Conservation (phyloP, 768 basidiomycete genomes). For the Hirschioporus abietinus region DNA sequence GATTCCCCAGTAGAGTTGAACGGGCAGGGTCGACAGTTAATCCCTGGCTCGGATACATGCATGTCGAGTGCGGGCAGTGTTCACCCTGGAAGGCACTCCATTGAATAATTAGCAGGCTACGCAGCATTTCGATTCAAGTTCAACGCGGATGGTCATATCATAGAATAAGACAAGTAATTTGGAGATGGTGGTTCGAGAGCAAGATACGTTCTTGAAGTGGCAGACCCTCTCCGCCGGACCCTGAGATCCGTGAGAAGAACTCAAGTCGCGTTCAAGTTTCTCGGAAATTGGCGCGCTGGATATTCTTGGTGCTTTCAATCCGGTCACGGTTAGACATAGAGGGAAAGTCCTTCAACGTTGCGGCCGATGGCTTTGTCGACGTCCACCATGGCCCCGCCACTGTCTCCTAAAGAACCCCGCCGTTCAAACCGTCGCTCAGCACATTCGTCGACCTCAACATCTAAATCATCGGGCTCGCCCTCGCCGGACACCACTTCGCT, state of each 20-base stretch:
- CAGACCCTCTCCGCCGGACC: too few species aligned
- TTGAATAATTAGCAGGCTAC: too few species aligned
- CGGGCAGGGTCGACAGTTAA: not conserved
- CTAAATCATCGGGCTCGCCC: slow-evolving; percentile 72
- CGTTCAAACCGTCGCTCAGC: slow-evolving; percentile 72
- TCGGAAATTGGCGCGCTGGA: not conserved
- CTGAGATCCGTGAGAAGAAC: not conserved
- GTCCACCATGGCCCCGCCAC: slow-evolving; percentile 65
- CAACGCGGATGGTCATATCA: too few species aligned
- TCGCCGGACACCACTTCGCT: slow-evolving; percentile 35
- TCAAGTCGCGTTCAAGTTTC: too few species aligned
- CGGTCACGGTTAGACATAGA: not conserved
- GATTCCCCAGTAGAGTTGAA: not conserved
- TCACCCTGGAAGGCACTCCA: not conserved
- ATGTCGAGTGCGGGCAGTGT: not conserved
- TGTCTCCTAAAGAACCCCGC: slow-evolving; percentile 71
- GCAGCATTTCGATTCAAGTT: too few species aligned
- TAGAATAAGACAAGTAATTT: not conserved
- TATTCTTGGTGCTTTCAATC: not conserved
- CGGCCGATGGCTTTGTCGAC: slow-evolving; percentile 53
- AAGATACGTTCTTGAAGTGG: too few species aligned
- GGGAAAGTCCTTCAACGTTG: slow-evolving; percentile 10
- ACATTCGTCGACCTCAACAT: slow-evolving; percentile 62
- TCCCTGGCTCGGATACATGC: not conserved
- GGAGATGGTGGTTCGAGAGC: not conserved